phyloP scores from a whole-genome alignment of 495 filamentous ascomycete genomes.

The Xylaria sp. region DNA sequence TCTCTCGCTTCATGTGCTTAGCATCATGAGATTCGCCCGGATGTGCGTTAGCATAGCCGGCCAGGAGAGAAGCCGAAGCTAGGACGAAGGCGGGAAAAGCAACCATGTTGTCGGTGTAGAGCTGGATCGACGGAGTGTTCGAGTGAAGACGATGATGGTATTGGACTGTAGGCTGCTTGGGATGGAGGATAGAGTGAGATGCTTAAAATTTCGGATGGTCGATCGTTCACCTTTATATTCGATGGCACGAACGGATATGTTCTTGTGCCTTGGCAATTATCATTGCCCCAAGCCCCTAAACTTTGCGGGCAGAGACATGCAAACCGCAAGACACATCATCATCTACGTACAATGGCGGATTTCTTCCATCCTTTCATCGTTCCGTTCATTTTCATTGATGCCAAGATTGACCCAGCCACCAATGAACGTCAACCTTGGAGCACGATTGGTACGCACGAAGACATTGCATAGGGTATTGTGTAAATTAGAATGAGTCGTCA shows the following conservation, averaged over 20 bases:
- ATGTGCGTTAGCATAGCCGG: slow-evolving; percentile 41
- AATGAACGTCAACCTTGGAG: not conserved
- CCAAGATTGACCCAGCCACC: not conserved
- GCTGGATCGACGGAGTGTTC: not conserved
- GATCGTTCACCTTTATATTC: slow-evolving; percentile 3
- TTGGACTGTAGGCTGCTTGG: not conserved
- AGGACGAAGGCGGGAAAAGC: slow-evolving; percentile 35
- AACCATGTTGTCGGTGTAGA: slow-evolving; percentile 35
- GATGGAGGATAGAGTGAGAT: not conserved
- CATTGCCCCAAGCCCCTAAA: not conserved
- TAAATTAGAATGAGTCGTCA: slow-evolving; percentile 10
- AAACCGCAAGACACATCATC: slow-evolving; percentile 15
- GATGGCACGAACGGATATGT: not conserved
- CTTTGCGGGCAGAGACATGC: not conserved
- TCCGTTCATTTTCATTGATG: slow-evolving; percentile 8
- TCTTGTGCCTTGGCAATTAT: not conserved
- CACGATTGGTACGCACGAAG: not conserved
- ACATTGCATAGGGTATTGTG: not conserved
- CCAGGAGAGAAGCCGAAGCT: slow-evolving; percentile 32
- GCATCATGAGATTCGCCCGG: slow-evolving; percentile 47
- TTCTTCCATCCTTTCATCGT: not conserved
- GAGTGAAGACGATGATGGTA: not conserved
- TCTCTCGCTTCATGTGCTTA: slow-evolving; percentile 41
- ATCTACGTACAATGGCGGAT: slow-evolving; percentile 10
- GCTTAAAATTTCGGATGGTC: not conserved